These are phyloP conservation scores for Phytopythium vexans DNA, from an alignment of 352 stramenopile species.

Conservation along the genomic window DNA sequence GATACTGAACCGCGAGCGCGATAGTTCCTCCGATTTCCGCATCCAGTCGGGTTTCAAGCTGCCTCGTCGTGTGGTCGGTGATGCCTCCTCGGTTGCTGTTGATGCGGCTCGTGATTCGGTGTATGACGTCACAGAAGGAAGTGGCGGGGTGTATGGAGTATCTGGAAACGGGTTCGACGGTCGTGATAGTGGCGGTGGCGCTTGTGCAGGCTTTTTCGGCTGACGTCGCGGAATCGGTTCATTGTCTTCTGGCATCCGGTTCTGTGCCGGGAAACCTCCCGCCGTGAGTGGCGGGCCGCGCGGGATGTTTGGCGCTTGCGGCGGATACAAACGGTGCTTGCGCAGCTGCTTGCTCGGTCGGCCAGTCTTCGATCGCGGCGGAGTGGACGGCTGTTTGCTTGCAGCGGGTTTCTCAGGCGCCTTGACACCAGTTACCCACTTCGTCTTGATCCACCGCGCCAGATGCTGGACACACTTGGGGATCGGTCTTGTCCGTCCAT, in stretches of 20 bases:
- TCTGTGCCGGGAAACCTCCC: constrained; percentile 6
- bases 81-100: background rate
- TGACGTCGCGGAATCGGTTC: constrained; percentile 25
- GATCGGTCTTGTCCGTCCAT: constrained; percentile 27
- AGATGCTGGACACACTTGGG: constrained; percentile 43
- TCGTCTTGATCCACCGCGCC: constrained; percentile 71
- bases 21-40: constrained; percentile 52
- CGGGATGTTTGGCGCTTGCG: constrained; percentile 5
- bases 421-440: constrained; percentile 57
- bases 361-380: constrained; percentile 3
- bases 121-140: constrained; percentile 6
- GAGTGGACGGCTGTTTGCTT: constrained; percentile 1
- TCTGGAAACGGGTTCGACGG: background rate
- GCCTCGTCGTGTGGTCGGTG: constrained; percentile 9
- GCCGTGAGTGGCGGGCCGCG: constrained; percentile 7
- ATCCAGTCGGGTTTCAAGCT: constrained; percentile 77
- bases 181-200: background rate
- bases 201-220: constrained; percentile 2
- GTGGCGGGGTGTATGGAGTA: background rate
- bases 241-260: constrained; percentile 14
- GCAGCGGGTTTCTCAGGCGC: constrained; percentile 4
- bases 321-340: constrained; percentile 3
- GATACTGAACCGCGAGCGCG: constrained; percentile 61
- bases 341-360: constrained; percentile 12
- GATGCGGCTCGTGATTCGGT: constrained; percentile 2